Conservation (phyloP, 164 flowering plant species). For the Vitis cinerea region DNA sequence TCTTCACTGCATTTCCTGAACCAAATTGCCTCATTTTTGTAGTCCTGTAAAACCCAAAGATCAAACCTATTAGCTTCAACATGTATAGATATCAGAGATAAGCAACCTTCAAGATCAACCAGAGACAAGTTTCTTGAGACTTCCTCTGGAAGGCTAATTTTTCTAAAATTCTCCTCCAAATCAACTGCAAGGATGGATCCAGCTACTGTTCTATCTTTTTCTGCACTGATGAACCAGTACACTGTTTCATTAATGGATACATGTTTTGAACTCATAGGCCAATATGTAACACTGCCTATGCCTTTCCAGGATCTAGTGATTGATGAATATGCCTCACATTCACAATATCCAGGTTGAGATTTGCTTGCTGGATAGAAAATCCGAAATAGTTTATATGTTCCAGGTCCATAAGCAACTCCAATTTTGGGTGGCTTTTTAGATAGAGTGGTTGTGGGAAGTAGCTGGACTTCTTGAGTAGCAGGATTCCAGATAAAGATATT, state of each 20-base stretch:
- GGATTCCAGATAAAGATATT: slow-evolving; percentile 13
- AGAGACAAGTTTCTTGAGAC: too few species aligned
- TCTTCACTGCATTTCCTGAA: too few species aligned
- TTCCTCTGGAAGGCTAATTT: too few species aligned
- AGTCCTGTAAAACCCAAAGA: too few species aligned
- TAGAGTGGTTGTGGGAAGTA: slow-evolving; percentile 5
- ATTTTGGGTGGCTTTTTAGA: neutral
- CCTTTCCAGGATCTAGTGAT: slow-evolving; percentile 5
- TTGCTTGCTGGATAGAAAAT: slow-evolving; percentile 10
- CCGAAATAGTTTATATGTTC: slow-evolving; percentile 19
- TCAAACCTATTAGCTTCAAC: too few species aligned
- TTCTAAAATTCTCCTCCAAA: too few species aligned
- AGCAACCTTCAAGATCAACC: too few species aligned
- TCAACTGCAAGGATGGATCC: neutral
- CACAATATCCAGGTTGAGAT: too few species aligned
- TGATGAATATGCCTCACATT: slow-evolving; percentile 9
- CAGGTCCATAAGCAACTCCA: slow-evolving; percentile 22
- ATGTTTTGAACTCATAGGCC: neutral
- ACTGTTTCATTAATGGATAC: slow-evolving; percentile 5
- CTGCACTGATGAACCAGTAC: slow-evolving; percentile 5
- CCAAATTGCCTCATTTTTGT: too few species aligned
- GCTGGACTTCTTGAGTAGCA: slow-evolving; percentile 7
- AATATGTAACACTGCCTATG: neutral
- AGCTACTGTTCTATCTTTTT: neutral
- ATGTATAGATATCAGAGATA: too few species aligned